Percentiles rank a stretch among this genome's conserved stretches.
phyloP scores from a whole-genome alignment of 164 flowering plant genomes.

The Umbellularia californica region DNA sequence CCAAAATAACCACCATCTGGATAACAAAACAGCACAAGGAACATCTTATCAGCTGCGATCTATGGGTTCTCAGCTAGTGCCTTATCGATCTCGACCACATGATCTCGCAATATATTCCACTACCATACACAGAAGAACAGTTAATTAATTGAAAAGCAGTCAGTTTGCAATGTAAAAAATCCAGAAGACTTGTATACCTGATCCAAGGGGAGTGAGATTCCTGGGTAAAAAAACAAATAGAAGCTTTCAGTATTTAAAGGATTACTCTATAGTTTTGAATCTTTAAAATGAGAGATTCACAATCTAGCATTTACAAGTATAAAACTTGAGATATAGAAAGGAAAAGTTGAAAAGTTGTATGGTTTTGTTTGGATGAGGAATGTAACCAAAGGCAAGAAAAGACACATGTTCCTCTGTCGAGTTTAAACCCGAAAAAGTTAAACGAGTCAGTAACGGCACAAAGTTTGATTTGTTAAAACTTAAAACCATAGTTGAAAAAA shows the following conservation, averaged over 20 bases:
- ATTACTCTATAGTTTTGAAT: background rate
- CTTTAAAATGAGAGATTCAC: background rate
- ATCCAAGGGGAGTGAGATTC: conserved; percentile 44
- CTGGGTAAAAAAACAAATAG: conserved; percentile 6
- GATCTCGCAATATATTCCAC: conserved; percentile 36
- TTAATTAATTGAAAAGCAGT: background rate
- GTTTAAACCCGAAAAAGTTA: no score
- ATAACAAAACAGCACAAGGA: background rate
- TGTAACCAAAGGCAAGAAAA: no score
- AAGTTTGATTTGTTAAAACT: no score
- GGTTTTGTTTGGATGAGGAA: no score
- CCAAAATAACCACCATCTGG: background rate
- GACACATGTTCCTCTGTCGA: no score
- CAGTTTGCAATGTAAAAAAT: background rate
- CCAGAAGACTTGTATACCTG: conserved; percentile 35
- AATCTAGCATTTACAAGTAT: background rate
- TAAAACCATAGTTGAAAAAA: no score
- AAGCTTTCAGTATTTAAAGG: background rate
- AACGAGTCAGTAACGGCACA: no score
- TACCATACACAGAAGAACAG: conserved; percentile 2
- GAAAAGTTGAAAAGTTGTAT: no score
- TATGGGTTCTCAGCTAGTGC: conserved; percentile 43
- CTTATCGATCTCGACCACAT: conserved; percentile 41
- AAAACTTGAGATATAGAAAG: no score
- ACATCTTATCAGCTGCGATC: background rate